These are phyloP conservation scores for Skeletonema costatum DNA, from an alignment of 108 stramenopile species.

Conservation along the genomic window DNA sequence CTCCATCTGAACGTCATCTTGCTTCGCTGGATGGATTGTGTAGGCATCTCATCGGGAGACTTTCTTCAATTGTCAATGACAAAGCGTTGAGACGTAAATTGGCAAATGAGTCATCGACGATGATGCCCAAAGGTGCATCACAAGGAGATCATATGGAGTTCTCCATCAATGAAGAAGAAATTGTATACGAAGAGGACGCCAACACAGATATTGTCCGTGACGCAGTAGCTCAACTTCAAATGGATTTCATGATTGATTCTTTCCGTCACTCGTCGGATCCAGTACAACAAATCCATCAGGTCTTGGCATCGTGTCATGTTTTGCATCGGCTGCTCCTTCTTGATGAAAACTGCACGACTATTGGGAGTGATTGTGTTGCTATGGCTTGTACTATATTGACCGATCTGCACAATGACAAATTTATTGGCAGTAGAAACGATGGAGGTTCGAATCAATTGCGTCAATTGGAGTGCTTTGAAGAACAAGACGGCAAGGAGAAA, in stretches of 20 bases:
- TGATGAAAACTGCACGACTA: constrained; percentile 22
- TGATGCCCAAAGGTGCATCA: not conserved
- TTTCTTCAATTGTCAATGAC: constrained; percentile 22
- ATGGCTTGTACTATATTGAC: constrained; percentile 25
- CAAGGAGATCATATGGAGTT: not conserved
- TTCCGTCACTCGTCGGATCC: not conserved
- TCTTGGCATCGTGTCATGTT: constrained; percentile 46
- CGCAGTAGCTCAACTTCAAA: constrained; percentile 26
- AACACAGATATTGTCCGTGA: constrained; percentile 8
- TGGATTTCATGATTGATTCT: constrained; percentile 18
- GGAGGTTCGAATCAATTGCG: not conserved
- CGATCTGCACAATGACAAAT: constrained; percentile 29
- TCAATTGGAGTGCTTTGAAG: not conserved
- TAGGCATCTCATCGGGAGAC: constrained; percentile 21
- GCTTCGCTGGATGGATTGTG: constrained; percentile 41
- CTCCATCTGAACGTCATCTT: constrained; percentile 5
- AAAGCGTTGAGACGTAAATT: not conserved
- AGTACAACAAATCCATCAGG: constrained; percentile 18
- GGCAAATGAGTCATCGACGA: not conserved
- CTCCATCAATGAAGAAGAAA: not conserved
- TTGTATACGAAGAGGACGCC: not conserved
- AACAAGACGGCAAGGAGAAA: constrained; percentile 2
- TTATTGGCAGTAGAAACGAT: not conserved
- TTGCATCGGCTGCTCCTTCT: constrained; percentile 43
- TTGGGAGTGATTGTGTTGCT: constrained; percentile 34